Percentiles rank a stretch among this genome's conserved stretches.
Evolutionary conservation across 805 yeast genomes (phyloP).

Genomic region (Suhomyces kilbournensis): DNA sequence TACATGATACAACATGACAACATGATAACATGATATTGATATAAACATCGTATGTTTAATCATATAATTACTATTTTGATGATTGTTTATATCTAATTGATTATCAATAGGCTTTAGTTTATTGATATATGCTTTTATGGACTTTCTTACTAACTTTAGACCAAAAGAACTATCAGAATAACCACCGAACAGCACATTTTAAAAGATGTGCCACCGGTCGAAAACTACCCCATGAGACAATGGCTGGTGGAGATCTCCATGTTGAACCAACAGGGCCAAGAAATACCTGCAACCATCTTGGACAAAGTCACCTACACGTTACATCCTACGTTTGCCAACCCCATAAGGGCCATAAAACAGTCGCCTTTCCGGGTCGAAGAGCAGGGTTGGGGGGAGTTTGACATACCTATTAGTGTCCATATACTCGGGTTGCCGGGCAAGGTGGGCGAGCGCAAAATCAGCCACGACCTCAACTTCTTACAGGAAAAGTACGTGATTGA

Average conservation of each 20-base stretch:
- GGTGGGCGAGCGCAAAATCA: slow-evolving; percentile 82
- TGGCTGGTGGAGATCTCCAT: slow-evolving; percentile 82
- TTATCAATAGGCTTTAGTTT: not conserved
- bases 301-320: slow-evolving; percentile 91
- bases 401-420: slow-evolving; percentile 74
- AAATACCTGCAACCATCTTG: slow-evolving; percentile 79
- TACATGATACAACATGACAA: too few relatives aligned
- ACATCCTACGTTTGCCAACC: slow-evolving; percentile 93
- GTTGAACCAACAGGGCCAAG: slow-evolving; percentile 77
- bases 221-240: slow-evolving; percentile 90
- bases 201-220: slow-evolving; percentile 78
- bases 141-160: slow-evolving; percentile 39
- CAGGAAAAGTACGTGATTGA: slow-evolving; percentile 75
- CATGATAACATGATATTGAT: too few relatives aligned
- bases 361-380: slow-evolving; percentile 87
- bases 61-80: too few relatives aligned
- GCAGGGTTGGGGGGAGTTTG: slow-evolving; percentile 99
- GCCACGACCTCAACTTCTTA: slow-evolving; percentile 85
- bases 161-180: slow-evolving; percentile 83
- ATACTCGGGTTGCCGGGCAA: slow-evolving; percentile 63
- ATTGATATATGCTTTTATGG: too few relatives aligned
- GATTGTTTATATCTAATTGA: too few relatives aligned
- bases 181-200: slow-evolving; percentile 82
- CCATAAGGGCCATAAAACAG: slow-evolving; percentile 74
- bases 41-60: too few relatives aligned